Evolutionary conservation across 345 rosid species (phyloP), one percentile per base, ranked within the genome.

Genomic region (Syzygium oleosum): DNA sequence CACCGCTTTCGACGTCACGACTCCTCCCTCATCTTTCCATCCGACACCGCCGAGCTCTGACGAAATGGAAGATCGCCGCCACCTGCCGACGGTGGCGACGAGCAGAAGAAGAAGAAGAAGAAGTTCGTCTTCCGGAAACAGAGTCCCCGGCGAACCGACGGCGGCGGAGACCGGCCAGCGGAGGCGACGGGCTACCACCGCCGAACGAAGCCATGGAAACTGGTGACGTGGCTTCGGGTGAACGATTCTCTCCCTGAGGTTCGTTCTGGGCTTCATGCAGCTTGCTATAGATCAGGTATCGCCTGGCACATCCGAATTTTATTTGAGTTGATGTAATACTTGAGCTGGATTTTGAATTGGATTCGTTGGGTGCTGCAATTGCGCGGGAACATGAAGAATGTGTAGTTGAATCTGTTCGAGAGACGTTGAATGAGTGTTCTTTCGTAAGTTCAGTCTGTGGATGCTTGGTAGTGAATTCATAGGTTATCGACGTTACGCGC

Each of bases 141-240:
- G 34, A 61, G 55, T 15, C 55, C 21, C 55, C 7, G 17, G 55
- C 21, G 6, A 16, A 16, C 55, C 7, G 55, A 6, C 21, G 6
- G 21, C 53, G 55, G 14, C 17, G 21, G 21, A 53, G 5, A 17
- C 21, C 0, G 2, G 17, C 17, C 1, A 61, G 17, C 4, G 1
- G 31, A 14, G 68, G 2, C 17, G 5, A 27, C 0, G 0, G 17
- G 6, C 68, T 27, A 61, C 65, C 65, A 58, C 7, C 29, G 15
- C 65, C 7, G 7, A 58, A 1, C 3, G 29, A 58, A 58, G 65
- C 29, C 29, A 58, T 58, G 65, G 14, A 6, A 58, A 12, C 7
- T 2, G 15, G 3, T 0, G 15, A 58, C 15, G 15, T 58, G 4
- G 65, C n/a, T 56, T 23, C 6, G 0, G 5, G 61, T 56, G 13